Evolutionary conservation across 2,329 filamentous ascomycete genomes (phyloP), one percentile per base, ranked within the genome.

Genomic region (Colletotrichum kahawae): DNA sequence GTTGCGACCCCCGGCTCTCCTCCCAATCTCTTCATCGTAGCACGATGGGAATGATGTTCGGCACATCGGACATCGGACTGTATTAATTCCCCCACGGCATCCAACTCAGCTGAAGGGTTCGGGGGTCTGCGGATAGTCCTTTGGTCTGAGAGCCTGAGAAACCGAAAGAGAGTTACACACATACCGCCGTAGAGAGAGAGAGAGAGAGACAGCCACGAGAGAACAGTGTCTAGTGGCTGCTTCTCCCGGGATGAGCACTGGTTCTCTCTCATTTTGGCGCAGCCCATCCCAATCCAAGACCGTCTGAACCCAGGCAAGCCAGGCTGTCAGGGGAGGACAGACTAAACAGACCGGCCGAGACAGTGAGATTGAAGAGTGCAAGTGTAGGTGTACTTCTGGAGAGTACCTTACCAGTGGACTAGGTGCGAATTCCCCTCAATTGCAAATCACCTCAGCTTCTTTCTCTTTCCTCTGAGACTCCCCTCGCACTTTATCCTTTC

Each of bases 261-360:
- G 59, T 74, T 74, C 54, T 66, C 43, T 71, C 34, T 71, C 60
- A 66, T 29, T 57, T 66, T 48, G 62, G 67, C 68, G 71, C 60
- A 74, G 60, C 54, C 71, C 60, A 67, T 62, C 62, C 57, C 68
- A 71, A 74, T 57, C 63, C 72, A 72, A 75, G 69, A 72, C 72
- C 72, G 63, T 75, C 72, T 75, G 63, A 75, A 72, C 72, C 54
- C 68, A 63, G 38, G 69, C 57, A 72, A 67, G 62, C 72, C 64
- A 67, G 72, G 56, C 72, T 67, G 69, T 72, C 57, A 67, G 69
- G 69, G 72, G 63, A 75, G 69, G 69, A 33, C 72, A 67, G 63
- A 64, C 63, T 63, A 62, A 34, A 54, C 51, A 62, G 60, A 48
- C 71, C 62, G 48, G 48, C 56, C 63, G 72, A 72, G 72, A 75